phyloP scores from a whole-genome alignment of 768 basidiomycete genomes.

The Albatrellus ellisii region DNA sequence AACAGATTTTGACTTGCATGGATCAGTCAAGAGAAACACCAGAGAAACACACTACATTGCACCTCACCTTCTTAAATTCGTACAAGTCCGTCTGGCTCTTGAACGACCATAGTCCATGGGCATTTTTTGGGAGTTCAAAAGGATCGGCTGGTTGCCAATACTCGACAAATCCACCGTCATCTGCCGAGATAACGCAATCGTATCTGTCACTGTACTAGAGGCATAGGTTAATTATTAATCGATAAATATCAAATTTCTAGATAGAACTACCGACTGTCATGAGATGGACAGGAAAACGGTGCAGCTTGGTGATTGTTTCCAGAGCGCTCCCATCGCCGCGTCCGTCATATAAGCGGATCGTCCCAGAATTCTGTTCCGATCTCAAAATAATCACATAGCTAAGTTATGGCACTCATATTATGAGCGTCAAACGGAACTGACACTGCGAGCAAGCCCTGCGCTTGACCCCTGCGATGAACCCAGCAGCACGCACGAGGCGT shows the following conservation, averaged over 20 bases:
- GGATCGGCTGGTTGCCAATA: slow-evolving; percentile 92
- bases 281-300: slow-evolving; percentile 81
- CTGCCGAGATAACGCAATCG: slow-evolving; percentile 87
- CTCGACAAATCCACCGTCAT: slow-evolving; percentile 90
- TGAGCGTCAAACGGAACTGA: slow-evolving; percentile 23
- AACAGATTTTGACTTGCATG: slow-evolving; percentile 70
- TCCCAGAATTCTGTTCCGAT: slow-evolving; percentile 62
- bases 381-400: slow-evolving; percentile 29
- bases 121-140: slow-evolving; percentile 68
- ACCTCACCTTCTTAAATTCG: slow-evolving; percentile 88
- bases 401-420: too few relatives aligned
- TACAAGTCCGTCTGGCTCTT: slow-evolving; percentile 91
- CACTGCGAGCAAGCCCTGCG: slow-evolving; percentile 82
- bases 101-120: slow-evolving; percentile 75
- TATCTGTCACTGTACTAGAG: slow-evolving; percentile 79
- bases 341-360: slow-evolving; percentile 85
- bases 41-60: background rate
- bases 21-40: slow-evolving; percentile 1
- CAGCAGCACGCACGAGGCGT: slow-evolving; percentile 85
- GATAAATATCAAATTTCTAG: too few relatives aligned
- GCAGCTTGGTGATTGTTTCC: slow-evolving; percentile 62
- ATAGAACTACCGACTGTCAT: slow-evolving; percentile 45
- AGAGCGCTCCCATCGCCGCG: slow-evolving; percentile 74
- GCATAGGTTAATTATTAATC: too few relatives aligned
- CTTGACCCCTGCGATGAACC: slow-evolving; percentile 85